Evolutionary conservation across 345 rosid genomes (phyloP).

Genomic region (Aquilaria yunnanensis): DNA sequence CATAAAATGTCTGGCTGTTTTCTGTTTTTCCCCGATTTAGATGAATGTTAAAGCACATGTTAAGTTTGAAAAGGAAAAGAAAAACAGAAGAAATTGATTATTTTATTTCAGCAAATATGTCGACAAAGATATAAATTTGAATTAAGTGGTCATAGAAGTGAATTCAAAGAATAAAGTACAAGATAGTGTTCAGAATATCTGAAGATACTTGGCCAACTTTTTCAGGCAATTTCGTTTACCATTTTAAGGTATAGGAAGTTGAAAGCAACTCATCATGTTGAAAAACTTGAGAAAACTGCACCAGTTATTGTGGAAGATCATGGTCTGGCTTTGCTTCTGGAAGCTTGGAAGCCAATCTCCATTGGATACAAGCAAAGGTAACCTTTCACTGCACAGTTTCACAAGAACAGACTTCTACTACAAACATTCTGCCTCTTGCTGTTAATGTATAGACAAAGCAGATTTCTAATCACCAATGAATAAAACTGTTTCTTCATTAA

Average conservation of each 20-base stretch:
- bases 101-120: too few relatives aligned
- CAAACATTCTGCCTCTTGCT: too few relatives aligned
- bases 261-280: constrained; percentile 33
- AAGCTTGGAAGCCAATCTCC: constrained; percentile 94
- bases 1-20: too few relatives aligned
- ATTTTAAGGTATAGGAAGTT: constrained; percentile 67
- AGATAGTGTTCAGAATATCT: too few relatives aligned
- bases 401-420: too few relatives aligned
- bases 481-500: background rate
- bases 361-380: constrained; percentile 83
- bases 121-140: too few relatives aligned
- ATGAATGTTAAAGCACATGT: too few relatives aligned
- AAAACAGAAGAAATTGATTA: too few relatives aligned
- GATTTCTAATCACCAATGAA: background rate
- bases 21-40: too few relatives aligned
- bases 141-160: too few relatives aligned
- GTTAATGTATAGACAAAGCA: background rate
- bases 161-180: too few relatives aligned
- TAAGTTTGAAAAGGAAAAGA: too few relatives aligned
- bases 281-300: constrained; percentile 24
- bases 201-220: background rate
- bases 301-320: constrained; percentile 16
- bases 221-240: constrained; percentile 70
- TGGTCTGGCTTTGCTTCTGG: constrained; percentile 54
- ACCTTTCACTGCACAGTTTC: background rate